These are phyloP conservation scores for Chalciporus pseudorubinellus DNA, from an alignment of 768 basidiomycete species.

Conservation along the genomic window DNA sequence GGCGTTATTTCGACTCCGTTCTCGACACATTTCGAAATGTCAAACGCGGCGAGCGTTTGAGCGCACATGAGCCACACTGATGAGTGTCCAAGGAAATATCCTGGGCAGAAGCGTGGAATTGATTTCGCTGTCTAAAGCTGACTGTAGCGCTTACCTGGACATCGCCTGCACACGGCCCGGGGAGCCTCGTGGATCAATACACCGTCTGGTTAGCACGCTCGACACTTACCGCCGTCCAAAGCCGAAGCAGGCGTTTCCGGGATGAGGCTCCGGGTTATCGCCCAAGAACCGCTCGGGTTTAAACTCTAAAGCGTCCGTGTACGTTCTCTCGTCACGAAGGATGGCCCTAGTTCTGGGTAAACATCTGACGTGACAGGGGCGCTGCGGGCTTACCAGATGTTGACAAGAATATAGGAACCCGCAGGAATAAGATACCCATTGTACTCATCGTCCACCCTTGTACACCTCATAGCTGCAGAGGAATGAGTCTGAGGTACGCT, in stretches of 20 bases:
- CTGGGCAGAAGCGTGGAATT: slow-evolving; percentile 5
- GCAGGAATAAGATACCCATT: slow-evolving; percentile 22
- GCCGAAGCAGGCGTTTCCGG: slow-evolving; percentile 14
- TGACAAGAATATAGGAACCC: slow-evolving; percentile 14
- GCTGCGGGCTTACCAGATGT: slow-evolving; percentile 11
- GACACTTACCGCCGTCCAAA: slow-evolving; percentile 16
- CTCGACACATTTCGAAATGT: slow-evolving; percentile 40
- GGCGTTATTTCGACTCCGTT: slow-evolving; percentile 43
- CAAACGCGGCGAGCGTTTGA: slow-evolving; percentile 42
- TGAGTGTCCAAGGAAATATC: slow-evolving; percentile 25
- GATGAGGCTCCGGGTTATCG: slow-evolving; percentile 13
- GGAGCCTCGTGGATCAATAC: not conserved
- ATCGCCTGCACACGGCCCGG: slow-evolving; percentile 6
- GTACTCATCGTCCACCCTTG: slow-evolving; percentile 15
- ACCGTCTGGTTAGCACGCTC: accelerated
- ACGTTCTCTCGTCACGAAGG: slow-evolving; percentile 15
- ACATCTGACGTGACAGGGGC: no score
- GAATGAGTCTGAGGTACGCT: not conserved
- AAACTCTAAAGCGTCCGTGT: slow-evolving; percentile 19
- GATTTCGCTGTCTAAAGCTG: not conserved
- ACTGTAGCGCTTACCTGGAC: slow-evolving; percentile 8
- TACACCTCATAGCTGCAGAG: slow-evolving; percentile 5
- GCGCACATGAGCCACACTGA: slow-evolving; percentile 26
- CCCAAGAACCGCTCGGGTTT: slow-evolving; percentile 25
- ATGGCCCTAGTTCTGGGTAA: slow-evolving; percentile 13